Evolutionary conservation across 768 basidiomycete genomes (phyloP).

Genomic region (Tylopilus subfusipes): DNA sequence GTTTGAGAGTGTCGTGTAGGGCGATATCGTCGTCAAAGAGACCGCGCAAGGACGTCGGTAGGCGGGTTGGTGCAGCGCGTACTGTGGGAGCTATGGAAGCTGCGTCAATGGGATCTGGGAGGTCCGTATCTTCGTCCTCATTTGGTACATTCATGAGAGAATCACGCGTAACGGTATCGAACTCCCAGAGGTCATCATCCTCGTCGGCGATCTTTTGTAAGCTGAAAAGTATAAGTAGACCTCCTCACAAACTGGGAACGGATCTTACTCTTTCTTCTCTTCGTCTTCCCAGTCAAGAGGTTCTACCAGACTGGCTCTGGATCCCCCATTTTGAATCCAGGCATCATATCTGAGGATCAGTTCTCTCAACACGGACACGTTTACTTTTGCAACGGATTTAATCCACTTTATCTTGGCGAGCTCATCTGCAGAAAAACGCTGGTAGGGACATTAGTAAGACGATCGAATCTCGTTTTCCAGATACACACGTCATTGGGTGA

Average conservation of each 20-base stretch:
- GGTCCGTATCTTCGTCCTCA: conserved; percentile 25
- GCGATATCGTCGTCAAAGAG: conserved; percentile 67
- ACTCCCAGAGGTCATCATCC: conserved; percentile 62
- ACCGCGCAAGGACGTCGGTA: conserved; percentile 75
- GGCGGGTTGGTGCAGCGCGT: conserved; percentile 45
- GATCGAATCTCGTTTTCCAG: background rate
- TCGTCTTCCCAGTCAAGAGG: conserved; percentile 71
- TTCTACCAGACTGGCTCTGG: conserved; percentile 72
- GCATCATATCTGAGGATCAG: conserved; percentile 74
- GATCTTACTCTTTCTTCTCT: conserved; percentile 50
- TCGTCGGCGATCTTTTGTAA: conserved; percentile 22
- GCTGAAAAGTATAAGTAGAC: conserved; percentile 10
- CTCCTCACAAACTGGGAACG: background rate
- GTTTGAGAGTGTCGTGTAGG: conserved; percentile 41
- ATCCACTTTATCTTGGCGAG: conserved; percentile 89
- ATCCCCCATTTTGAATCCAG: conserved; percentile 64
- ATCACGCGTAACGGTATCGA: conserved; percentile 62
- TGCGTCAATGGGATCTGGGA: conserved; percentile 13
- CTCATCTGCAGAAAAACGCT: conserved; percentile 91
- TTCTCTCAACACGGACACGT: conserved; percentile 71
- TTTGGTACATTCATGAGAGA: conserved; percentile 25
- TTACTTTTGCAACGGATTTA: conserved; percentile 63
- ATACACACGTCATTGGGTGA: conserved; percentile 67
- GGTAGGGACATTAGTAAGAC: conserved; percentile 9
- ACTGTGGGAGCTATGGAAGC: conserved; percentile 41